Conservation (phyloP, 2,329 filamentous ascomycete genomes). For the Colletotrichum acutatum region DNA sequence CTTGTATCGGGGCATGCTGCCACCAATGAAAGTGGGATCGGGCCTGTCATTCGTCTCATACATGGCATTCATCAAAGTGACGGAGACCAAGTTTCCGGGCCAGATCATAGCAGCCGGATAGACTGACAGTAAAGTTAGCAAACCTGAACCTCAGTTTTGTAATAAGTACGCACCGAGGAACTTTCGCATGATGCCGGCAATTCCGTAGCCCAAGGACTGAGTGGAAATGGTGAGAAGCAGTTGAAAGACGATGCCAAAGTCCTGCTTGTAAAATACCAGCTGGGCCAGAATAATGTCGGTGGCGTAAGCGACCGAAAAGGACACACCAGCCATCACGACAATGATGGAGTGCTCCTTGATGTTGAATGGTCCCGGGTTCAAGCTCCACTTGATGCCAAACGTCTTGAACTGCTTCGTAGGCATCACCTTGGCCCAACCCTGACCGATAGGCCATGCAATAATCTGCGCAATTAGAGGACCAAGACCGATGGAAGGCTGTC, state of each 20-base stretch:
- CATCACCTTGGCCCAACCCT: conserved; percentile 68
- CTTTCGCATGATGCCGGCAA: conserved; percentile 74
- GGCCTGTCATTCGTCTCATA: conserved; percentile 68
- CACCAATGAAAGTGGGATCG: conserved; percentile 68
- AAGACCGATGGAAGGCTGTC: conserved; percentile 70
- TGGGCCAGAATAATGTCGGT: conserved; percentile 81
- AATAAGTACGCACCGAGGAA: conserved; percentile 62
- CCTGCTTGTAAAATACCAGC: conserved; percentile 76
- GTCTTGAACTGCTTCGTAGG: conserved; percentile 60
- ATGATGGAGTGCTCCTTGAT: conserved; percentile 77
- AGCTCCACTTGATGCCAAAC: conserved; percentile 64
- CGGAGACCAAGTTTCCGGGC: conserved; percentile 74
- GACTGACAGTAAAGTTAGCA: conserved; percentile 47
- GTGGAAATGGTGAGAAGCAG: conserved; percentile 74
- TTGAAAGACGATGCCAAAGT: conserved; percentile 75
- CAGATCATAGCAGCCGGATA: conserved; percentile 80
- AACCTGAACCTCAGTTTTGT: neutral
- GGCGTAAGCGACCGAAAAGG: conserved; percentile 76
- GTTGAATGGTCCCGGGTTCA: conserved; percentile 78
- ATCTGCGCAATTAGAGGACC: conserved; percentile 72
- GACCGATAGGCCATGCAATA: conserved; percentile 72
- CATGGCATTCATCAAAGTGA: conserved; percentile 77
- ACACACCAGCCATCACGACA: conserved; percentile 77
- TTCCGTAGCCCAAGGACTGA: conserved; percentile 76
- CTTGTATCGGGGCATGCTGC: conserved; percentile 72